These are phyloP conservation scores for Lachancea lanzarotensis DNA, from an alignment of 805 yeast genomes.

Conservation along the genomic window DNA sequence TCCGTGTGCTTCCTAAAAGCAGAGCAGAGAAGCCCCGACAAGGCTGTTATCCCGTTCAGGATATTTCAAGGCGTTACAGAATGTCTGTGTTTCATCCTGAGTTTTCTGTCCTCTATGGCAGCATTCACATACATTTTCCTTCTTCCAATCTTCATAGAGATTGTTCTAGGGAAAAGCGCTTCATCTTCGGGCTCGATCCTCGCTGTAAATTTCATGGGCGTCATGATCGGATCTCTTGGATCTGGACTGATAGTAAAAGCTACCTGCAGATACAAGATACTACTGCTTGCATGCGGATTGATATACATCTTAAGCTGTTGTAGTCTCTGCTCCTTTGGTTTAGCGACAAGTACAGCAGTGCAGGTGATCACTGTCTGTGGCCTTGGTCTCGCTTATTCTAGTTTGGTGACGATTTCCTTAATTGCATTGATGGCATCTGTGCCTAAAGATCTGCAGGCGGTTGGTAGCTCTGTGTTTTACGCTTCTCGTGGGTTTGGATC, in stretches of 20 bases:
- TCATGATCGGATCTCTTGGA: constrained; percentile 8
- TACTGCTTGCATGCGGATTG: not conserved
- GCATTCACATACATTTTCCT: constrained; percentile 10
- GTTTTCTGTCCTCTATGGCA: constrained; percentile 9
- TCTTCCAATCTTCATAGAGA: constrained; percentile 7
- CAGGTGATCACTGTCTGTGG: not conserved
- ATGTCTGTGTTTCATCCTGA: constrained; percentile 5
- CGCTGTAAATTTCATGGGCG: constrained; percentile 9
- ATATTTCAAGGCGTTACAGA: no score
- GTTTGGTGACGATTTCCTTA: constrained; percentile 6
- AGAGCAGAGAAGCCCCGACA: no score
- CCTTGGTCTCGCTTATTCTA: constrained; percentile 7
- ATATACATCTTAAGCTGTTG: not conserved
- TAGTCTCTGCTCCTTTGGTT: no score
- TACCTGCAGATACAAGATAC: constrained; percentile 1
- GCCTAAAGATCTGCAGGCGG: constrained; percentile 7
- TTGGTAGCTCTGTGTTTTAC: constrained; percentile 5
- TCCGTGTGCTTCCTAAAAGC: not conserved
- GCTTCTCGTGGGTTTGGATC: constrained; percentile 9
- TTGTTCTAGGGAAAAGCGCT: constrained; percentile 9
- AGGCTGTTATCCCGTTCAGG: no score
- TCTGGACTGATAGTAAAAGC: constrained; percentile 8
- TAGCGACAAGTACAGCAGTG: not conserved
- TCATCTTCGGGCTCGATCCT: constrained; percentile 8
- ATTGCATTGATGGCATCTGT: constrained; percentile 11